phyloP scores from a whole-genome alignment of 2,329 filamentous ascomycete species.

The Cercospora sp. region DNA sequence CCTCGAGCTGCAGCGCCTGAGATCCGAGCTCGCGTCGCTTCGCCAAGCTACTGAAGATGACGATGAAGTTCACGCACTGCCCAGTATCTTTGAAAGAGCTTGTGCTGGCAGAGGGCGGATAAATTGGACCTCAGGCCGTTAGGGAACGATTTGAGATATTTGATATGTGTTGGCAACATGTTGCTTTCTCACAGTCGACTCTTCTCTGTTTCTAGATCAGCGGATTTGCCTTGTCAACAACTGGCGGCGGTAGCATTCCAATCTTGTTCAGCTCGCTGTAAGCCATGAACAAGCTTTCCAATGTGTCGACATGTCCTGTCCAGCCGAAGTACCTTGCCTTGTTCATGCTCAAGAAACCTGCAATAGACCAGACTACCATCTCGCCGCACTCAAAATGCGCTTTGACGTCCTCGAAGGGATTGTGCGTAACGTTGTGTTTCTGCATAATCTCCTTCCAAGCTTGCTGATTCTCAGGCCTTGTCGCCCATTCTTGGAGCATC shows the following conservation, averaged over 20 bases:
- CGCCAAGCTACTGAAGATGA: background rate
- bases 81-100: background rate
- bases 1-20: background rate
- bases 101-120: background rate
- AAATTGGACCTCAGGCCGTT: background rate
- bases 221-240: slow-evolving; percentile 32
- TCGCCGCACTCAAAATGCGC: slow-evolving; percentile 52
- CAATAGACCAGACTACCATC: slow-evolving; percentile 40
- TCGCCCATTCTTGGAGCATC: slow-evolving; percentile 51
- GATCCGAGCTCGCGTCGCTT: background rate
- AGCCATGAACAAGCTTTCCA: slow-evolving; percentile 47
- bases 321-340: slow-evolving; percentile 51
- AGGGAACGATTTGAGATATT: background rate
- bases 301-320: slow-evolving; percentile 50
- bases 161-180: background rate
- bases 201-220: slow-evolving; percentile 25
- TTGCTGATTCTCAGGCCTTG: slow-evolving; percentile 45
- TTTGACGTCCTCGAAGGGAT: slow-evolving; percentile 48
- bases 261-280: slow-evolving; percentile 46
- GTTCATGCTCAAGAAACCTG: slow-evolving; percentile 42
- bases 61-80: background rate
- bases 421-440: slow-evolving; percentile 45
- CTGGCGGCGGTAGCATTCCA: slow-evolving; percentile 47
- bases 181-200: background rate
- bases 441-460: slow-evolving; percentile 51